phyloP scores from a whole-genome alignment of 192 early-diverging fungal species.

The Linnemannia hyalina region DNA sequence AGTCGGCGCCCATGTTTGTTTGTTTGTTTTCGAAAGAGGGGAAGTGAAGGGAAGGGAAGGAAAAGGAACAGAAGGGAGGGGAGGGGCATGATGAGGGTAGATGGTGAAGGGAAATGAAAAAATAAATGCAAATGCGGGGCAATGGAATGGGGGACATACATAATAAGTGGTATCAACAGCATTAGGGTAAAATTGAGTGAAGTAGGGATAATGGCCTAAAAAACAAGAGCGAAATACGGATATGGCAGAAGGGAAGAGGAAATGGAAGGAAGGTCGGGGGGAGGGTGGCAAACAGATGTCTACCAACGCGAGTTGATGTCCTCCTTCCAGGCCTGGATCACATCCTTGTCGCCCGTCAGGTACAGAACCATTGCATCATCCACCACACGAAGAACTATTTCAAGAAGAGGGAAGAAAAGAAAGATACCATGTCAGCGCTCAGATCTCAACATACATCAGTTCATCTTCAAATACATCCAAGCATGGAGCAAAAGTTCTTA shows the following conservation, averaged over 20 bases:
- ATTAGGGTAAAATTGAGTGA: neutral
- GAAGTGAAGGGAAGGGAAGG: neutral
- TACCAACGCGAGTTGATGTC: conserved; percentile 55
- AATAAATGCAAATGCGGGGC: neutral
- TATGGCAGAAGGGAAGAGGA: neutral
- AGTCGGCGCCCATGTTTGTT: neutral
- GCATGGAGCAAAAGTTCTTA: conserved; percentile 17
- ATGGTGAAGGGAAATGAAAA: neutral
- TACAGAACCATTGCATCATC: conserved; percentile 50
- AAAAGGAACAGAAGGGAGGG: neutral
- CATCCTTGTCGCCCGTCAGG: conserved; percentile 48
- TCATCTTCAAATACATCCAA: neutral
- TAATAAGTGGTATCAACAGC: neutral
- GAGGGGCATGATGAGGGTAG: neutral
- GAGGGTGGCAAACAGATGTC: neutral
- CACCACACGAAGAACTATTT: conserved; percentile 46
- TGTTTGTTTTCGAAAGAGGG: neutral
- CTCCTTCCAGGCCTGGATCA: conserved; percentile 51
- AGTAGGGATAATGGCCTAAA: neutral
- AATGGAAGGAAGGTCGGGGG: neutral
- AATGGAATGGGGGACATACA: conserved; percentile 7
- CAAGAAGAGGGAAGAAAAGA: neutral
- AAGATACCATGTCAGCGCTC: neutral
- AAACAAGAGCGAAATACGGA: neutral
- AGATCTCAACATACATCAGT: neutral